Conservation (phyloP, 2,329 filamentous ascomycete genomes). For the Aspergillus hortae region DNA sequence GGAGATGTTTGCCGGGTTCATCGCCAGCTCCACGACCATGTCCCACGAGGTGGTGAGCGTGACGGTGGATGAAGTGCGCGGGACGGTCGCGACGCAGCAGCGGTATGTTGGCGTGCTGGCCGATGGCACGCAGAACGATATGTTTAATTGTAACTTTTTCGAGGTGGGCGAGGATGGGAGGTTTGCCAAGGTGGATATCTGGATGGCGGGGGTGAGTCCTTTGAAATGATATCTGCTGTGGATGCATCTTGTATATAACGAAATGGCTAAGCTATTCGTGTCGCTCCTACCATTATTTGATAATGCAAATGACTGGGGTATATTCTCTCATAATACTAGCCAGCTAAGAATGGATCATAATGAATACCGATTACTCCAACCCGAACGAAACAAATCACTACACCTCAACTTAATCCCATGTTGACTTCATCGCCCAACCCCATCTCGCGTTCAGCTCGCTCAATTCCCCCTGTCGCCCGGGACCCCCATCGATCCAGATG, state of each 20-base stretch:
- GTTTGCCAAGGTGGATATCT: conserved; percentile 3
- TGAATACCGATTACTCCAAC: background rate
- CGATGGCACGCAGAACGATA: conserved; percentile 1
- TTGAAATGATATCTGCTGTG: background rate
- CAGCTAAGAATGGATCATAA: background rate
- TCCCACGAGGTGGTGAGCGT: conserved; percentile 1
- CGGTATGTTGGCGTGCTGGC: background rate
- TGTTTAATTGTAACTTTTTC: conserved; percentile 10
- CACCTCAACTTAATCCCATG: conserved; percentile 72
- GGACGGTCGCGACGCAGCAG: conserved; percentile 6
- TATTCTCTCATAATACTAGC: background rate
- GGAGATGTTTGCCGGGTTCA: background rate
- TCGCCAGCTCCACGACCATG: background rate
- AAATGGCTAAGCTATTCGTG: too few relatives aligned
- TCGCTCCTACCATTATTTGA: background rate
- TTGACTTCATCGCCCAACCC: conserved; percentile 78
- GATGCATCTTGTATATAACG: too few relatives aligned
- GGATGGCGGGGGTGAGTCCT: conserved; percentile 7
- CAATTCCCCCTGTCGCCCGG: conserved; percentile 53
- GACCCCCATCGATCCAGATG: conserved; percentile 52
- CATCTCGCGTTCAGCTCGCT: conserved; percentile 56
- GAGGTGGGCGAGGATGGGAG: conserved; percentile 1
- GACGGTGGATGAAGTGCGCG: conserved; percentile 2
- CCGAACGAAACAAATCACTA: background rate
- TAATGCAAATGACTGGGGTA: background rate